Evolutionary conservation across 148 eudicot species (phyloP).

Genomic region (Camellia japonica): DNA sequence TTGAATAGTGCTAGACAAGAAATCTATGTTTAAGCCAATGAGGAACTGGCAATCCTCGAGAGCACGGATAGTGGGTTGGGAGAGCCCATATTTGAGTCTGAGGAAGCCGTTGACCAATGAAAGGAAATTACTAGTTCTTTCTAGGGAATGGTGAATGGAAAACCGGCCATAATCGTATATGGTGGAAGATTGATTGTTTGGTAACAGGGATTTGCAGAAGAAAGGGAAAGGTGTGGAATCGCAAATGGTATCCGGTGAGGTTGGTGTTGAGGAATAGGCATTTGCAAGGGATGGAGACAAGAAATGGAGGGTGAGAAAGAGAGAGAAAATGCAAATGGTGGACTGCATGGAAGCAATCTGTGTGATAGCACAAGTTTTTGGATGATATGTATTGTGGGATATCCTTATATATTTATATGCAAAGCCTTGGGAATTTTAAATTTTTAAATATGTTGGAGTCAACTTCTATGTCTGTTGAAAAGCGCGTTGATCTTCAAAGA

Average conservation of each 20-base stretch:
- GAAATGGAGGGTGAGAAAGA: conserved; percentile 10
- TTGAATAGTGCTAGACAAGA: conserved; percentile 13
- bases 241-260: neutral
- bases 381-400: neutral
- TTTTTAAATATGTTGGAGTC: too few relatives aligned
- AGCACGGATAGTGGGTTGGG: conserved; percentile 3
- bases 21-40: conserved; percentile 16
- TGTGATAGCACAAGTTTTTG: neutral
- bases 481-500: too few relatives aligned
- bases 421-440: too few relatives aligned
- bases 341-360: conserved; percentile 9
- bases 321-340: neutral
- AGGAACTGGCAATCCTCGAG: conserved; percentile 30
- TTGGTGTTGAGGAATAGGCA: neutral
- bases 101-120: conserved; percentile 1
- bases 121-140: neutral
- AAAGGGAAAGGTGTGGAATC: conserved; percentile 2
- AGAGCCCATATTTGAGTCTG: neutral
- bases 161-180: conserved; percentile 1
- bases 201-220: conserved; percentile 8
- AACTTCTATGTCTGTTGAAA: too few relatives aligned
- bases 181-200: neutral
- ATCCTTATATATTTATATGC: neutral
- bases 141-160: neutral
- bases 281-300: neutral